Evolutionary conservation across 371 early-diverging fungal genomes (phyloP), one percentile per base, ranked within the genome.

Genomic region (Haplosporangium sp.): DNA sequence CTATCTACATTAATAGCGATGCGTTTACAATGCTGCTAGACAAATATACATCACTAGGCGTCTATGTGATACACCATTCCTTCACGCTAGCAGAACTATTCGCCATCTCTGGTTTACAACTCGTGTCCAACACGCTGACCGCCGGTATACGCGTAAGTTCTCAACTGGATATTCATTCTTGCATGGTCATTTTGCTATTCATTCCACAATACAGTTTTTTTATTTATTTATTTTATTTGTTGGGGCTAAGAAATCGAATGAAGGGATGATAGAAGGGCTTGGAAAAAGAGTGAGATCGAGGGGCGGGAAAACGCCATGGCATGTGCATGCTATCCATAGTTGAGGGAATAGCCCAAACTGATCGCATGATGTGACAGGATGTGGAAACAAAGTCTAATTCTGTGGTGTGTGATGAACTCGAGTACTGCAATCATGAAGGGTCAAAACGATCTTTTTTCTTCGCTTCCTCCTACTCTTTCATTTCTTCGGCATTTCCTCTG

Each of bases 61-160:
- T 93, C n/a, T 89, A 90, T 62, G 66, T 92, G 46, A 85, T 94
- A 38, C 89, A 93, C 57, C 86, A 85, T 64, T 83, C 91, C 16
- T 94, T 94, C 64, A 91, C 92, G 7, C 81, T 95, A 10, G 92
- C 92, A 11, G 96, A 95, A 68, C 80, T 95, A 20, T 90, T 95
- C 72, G 85, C 94, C 23, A 77, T 93, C 65, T 86, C 93, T 11
- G 91, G 95, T 1, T 89, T 95, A 66, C 92, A 95, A 54, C 81
- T 96, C 42, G 88, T 93, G 16, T 86, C 92, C 5, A 85, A 86
- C 42, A 91, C 93, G 13, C 84, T 95, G 20, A 85, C 88, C 36
- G 86, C 90, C 36, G 88, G 94, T 10, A 74, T 96, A 41, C 85
- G 86, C 74, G 93, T 91, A 84, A 61, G 75, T 51, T 60, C 13